Base-by-base conservation (phyloP, 2,329 filamentous ascomycete genomes). In the Xylariaceae sp. region DNA sequence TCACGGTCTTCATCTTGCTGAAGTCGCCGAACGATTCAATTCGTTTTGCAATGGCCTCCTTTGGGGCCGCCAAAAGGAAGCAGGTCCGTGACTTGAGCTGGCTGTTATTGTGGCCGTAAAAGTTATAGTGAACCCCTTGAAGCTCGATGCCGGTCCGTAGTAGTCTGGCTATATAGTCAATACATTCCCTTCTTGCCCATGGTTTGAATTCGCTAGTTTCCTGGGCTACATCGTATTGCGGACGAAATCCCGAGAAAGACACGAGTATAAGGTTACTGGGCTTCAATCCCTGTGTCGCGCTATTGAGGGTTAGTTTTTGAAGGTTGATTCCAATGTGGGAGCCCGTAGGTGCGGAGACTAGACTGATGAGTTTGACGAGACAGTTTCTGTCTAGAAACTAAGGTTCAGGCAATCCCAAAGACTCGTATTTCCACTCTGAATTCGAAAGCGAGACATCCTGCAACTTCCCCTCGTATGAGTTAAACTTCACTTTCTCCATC, bases 81-180 rank as follows among this genome's bases (percentile, higher is more conserved):
- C 37, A 48, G 6, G 43, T 37, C 10, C 37, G 43, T 6, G 43
- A 37, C 20, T 53, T 48, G 30, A 48, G 44, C 37, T 53, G 50
- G 24, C 50, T 48, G 37, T 53, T 53, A 9, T 39, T 48, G 30
- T 48, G n/a, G 9, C 50, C 50, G 20, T 48, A 48, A 26, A 53
- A 53, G 24, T 53, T 42, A 21, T 48, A 53, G 27, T 43, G 42
- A 7, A 35, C 43, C 11, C 37, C 30, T 10, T 43, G 43, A 32
- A 53, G 9, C 16, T 37, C 44, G 21, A 48, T 43, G 2, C 50
- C 50, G 4, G 50, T 10, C 1, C 50, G 50, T 16, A 53, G 20
- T 20, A 53, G 9, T 13, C 33, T 48, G 8, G 18, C 27, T 8
- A 42, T 26, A n/a, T 53, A 53, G 16, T 16, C 50, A 3, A 15